Base-by-base conservation (phyloP, 768 basidiomycete genomes). In the Cubamyces lactineus region DNA sequence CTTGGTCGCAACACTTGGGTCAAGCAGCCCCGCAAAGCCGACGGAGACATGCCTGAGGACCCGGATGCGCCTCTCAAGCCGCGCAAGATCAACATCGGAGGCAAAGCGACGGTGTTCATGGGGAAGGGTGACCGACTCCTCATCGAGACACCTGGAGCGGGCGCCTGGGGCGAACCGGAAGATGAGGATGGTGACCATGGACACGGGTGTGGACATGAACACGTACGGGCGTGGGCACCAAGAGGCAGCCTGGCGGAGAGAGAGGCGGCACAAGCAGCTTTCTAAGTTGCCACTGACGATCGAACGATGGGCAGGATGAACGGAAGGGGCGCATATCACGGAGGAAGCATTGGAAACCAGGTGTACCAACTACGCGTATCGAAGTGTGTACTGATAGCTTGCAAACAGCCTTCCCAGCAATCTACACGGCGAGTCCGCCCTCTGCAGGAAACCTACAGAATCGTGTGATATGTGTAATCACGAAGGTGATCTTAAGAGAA, bases 81-180 rank as follows among this genome's bases (percentile, higher is more conserved):
- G 26, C 74, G 91, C 21, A 77, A 83, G 38, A 89, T 96, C 68
- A 96, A 95, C 72, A 87, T 97, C 45, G 94, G 94, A 8, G 92
- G 93, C 11, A 95, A 96, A 73, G 91, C 88, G 47, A 90, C 89
- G 1, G 82, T 94, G 51, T 85, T 83, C 78, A 94, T 96, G 89
- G 91, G 92, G 40, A 91, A 92, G 68, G 91, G 93, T 6, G 94
- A 97, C 70, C 79, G 81, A 52, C 72, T 97, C 61, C 67, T 88
- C 60, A 86, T 96, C 51, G 87, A 94, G 76, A 96, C 95, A 0
- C 95, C 95, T 0, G 95, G 95, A 0, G 95, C 89, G 9, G 95
- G 95, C 7, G 95, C 86, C 2, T 96, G 91, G 91, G 94, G 94
- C 0, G 38, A 51, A 7, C 66, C 60, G 24, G 50, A 26, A 21